Evolutionary conservation across 345 rosid species (phyloP), one percentile per base, ranked within the genome.

Genomic region (Aegle marmelos): DNA sequence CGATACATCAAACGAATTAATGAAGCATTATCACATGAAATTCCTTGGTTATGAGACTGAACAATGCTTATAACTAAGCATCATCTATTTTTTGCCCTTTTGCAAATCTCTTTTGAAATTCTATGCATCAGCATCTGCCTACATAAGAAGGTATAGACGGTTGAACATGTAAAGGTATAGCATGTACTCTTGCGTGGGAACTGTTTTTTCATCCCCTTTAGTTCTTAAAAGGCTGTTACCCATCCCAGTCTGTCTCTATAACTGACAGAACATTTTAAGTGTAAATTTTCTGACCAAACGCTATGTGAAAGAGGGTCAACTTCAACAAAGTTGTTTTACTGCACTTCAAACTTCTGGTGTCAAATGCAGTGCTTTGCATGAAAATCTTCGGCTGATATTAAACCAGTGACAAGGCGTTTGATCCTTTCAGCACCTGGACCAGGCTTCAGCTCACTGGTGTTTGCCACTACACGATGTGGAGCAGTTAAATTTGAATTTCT

Each of bases 401-500:
- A 83, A 72, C 85, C 75, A 24, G 69, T 70, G 59, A 93, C 82
- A 73, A 93, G 90, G 70, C 48, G 83, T 78, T 88, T 87, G 41
- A 93, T 80, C 83, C 94, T 91, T 81, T 83, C 88, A 56, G 89
- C 95, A 45, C 95, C 98, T 45, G 89, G 86, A 33, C 95, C 91
- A 66, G 97, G 93, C 86, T 68, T 87, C 57, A 93, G 89, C 67
- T 82, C 87, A 0, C 90, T 84, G 56, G 80, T 70, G 80, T 89
- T 81, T 0, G 78, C 68, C 16, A 58, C 58, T 48, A 75, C 37
- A 50, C 73, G 61, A 25, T 70, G 68, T 0, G 76, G 80, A 63
- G 70, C 62, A 58, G 75, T 81, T 17, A 75, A 9, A 4, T 82
- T 82, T 25, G 83, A 72, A 41, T 77, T 75, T 39, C 78, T 87